Base-by-base conservation (phyloP, 2,329 filamentous ascomycete species). In the Emmonsiellopsis sp. region DNA sequence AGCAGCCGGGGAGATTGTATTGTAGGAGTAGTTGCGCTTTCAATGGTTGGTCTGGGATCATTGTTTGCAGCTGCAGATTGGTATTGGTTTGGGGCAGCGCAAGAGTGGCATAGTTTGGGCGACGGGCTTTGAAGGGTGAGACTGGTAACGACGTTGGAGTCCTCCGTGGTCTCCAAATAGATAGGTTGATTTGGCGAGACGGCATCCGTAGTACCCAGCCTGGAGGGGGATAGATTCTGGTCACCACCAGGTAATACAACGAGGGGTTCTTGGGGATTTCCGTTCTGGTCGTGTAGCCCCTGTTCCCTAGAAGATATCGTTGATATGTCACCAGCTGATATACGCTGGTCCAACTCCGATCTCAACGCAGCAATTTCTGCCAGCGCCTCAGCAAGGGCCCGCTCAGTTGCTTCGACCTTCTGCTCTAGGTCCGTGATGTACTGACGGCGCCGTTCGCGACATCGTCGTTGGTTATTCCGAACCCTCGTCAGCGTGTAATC, bases 401-500 rank as follows among this genome's bases (percentile, higher is more conserved):
- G 42, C 40, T 53, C 45, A 42, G 56, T 59, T 49, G 59, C 58
- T 9, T 59, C 54, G 37, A 63, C 42, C 32, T 57, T 53, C 43
- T 53, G 45, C 39, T 63, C 58, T 5, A 63, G 52, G 21, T 59
- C 56, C n/a, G 51, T 51, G 27, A 62, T 47, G 40, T 62, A 62
- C 49, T 60, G 56, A 45, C 58, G 56, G 6, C 57, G 52, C 13
- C 61, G 54, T 21, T 58, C 59, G 10, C 61, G 60, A 48, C 58
- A 61, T 31, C 60, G 59, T 50, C 60, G 55, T 43, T 63, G 61
- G 42, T 63, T 63, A 50, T 61, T 58, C 44, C 61, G 56, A 21
- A 62, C 55, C 5, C 61, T 55, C n/a, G 50, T 40, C 3, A 55
- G 54, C 10, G 37, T 42, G 39, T 51, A 31, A 14, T 33, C 49